A percentile compares a stretch with the other conserved stretches of the same genome.
phyloP scores from a whole-genome alignment of 768 basidiomycete species.

The Ephemerocybe angulata region DNA sequence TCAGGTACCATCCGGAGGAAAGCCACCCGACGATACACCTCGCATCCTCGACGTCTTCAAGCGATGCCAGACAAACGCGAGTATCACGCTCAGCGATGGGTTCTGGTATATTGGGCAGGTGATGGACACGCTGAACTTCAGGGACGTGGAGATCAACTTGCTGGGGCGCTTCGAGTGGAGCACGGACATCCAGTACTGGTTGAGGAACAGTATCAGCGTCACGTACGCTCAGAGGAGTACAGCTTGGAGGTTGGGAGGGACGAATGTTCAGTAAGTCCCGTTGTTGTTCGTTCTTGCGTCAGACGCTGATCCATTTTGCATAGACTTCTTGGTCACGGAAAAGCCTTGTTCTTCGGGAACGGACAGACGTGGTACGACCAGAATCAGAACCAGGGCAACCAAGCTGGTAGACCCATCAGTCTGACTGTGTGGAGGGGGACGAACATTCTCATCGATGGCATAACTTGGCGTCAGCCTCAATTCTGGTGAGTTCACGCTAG shows the following conservation, averaged over 20 bases:
- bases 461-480: constrained; percentile 10
- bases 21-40: constrained; percentile 10
- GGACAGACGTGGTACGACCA: constrained; percentile 16
- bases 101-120: constrained; percentile 11
- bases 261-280: no score
- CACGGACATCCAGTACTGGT: constrained; percentile 11
- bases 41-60: constrained; percentile 6
- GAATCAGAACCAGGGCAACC: constrained; percentile 13
- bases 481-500: constrained; percentile 8
- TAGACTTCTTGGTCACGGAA: constrained; percentile 5
- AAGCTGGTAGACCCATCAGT: constrained; percentile 10
- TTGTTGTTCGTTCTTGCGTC: no score
- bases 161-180: constrained; percentile 6
- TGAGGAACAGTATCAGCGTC: constrained; percentile 7
- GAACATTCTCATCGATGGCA: constrained; percentile 8
- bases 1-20: constrained; percentile 3
- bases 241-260: constrained; percentile 9
- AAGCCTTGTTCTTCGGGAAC: constrained; percentile 14
- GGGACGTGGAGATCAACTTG: constrained; percentile 8
- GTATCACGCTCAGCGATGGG: constrained; percentile 7
- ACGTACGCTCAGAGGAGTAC: constrained; percentile 8
- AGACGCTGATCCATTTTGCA: no score
- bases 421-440: constrained; percentile 10
- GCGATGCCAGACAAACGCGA: constrained; percentile 3
- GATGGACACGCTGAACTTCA: constrained; percentile 6